Base-by-base conservation (phyloP, 2,329 filamentous ascomycete genomes). In the Microdochium nivale region DNA sequence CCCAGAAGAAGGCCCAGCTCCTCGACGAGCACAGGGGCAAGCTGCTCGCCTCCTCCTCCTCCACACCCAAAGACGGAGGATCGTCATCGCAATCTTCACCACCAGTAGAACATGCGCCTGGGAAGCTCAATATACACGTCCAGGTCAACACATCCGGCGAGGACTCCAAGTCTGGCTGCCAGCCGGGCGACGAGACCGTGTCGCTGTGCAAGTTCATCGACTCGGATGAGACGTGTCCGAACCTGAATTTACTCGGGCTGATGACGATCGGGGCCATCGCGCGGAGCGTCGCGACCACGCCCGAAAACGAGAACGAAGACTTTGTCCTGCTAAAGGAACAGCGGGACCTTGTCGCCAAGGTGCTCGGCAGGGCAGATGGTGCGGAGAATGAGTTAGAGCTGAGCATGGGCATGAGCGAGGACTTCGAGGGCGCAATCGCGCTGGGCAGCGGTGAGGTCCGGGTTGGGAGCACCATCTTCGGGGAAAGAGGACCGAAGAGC, bases 221-320 rank as follows among this genome's bases (percentile, higher is more conserved):
- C 11, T 75, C 85, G 3, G 75, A 81, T 35, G 40, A 44, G 40
- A 44, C 40, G 21, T 44, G 40, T 44, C 84, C 88, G 1, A 78
- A 84, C 65, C 73, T 99, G 35, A 74, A 80, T 52, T 73, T 99
- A 2, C 77, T 87, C 27, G 94, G 94, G 0, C 70, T 99, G 35
- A 99, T 99, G 94, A 99, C 94, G 2, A 97, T 99, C 63, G 94
- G 94, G 1, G 90, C 92, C 19, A 95, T 97, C 66, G 92, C 90
- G 48, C 74, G 92, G 55, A 94, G 88, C 60, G 79, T 82, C 61
- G 88, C 81, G 16, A 84, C 83, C 2, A 87, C 83, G 1, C 71
- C 79, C 0, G 90, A 88, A 59, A 86, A 75, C n/a, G 86, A 92
- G 70, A 97, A 97, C 66, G 90, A 95, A 67, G 94, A 99, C 69